phyloP scores from a whole-genome alignment of 2,329 filamentous ascomycete species.

The Colletotrichum lupini region DNA sequence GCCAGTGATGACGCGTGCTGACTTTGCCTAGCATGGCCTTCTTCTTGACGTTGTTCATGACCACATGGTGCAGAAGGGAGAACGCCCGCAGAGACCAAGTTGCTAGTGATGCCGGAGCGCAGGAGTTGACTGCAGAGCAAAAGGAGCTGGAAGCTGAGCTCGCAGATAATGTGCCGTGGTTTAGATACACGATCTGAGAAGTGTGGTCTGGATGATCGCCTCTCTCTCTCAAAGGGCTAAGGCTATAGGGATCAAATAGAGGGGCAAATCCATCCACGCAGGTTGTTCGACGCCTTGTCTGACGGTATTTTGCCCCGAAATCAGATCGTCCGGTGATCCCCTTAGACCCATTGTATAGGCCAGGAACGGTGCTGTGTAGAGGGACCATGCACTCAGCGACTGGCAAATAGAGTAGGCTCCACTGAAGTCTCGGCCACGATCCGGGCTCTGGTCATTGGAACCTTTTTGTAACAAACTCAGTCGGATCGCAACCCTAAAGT shows the following conservation, averaged over 20 bases:
- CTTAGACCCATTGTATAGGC: background rate
- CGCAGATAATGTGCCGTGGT: conserved; percentile 46
- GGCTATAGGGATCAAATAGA: background rate
- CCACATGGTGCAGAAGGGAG: conserved; percentile 43
- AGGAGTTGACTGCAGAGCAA: conserved; percentile 43
- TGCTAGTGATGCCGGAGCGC: conserved; percentile 20
- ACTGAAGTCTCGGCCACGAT: too few species aligned
- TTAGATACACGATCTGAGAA: conserved; percentile 42
- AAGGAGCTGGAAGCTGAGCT: conserved; percentile 43
- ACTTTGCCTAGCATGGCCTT: conserved; percentile 42
- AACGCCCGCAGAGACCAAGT: conserved; percentile 44
- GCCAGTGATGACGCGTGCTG: conserved; percentile 22
- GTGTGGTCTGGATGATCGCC: background rate
- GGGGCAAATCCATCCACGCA: background rate
- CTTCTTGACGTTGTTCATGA: conserved; percentile 46
- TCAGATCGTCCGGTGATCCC: background rate
- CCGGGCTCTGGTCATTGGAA: too few species aligned
- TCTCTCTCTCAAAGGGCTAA: too few species aligned
- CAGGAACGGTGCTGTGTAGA: background rate
- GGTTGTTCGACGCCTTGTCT: background rate
- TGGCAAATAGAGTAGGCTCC: background rate
- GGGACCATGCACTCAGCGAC: background rate
- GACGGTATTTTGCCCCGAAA: background rate
- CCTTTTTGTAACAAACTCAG: too few species aligned
- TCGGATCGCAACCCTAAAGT: too few species aligned